Conservation (phyloP, 306 rosid genomes). For the Gleditsia sinensis region DNA sequence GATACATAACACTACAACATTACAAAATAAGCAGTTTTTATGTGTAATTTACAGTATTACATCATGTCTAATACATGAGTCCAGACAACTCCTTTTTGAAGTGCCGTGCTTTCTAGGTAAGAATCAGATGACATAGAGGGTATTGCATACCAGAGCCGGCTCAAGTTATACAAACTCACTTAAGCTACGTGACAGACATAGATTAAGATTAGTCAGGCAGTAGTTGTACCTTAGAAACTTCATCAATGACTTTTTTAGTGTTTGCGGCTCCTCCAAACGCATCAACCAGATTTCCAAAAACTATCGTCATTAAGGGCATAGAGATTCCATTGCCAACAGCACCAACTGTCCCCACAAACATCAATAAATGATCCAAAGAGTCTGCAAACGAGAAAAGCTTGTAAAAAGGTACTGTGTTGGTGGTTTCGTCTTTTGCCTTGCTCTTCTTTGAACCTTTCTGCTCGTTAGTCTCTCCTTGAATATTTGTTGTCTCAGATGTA, state of each 20-base stretch:
- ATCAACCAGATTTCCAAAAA: slow-evolving; percentile 62
- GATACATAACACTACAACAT: no score
- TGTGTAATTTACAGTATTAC: no score
- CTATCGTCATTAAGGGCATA: slow-evolving; percentile 61
- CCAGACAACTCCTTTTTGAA: no score
- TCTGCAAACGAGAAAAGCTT: slow-evolving; percentile 90
- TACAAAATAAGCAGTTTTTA: no score
- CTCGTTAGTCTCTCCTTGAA: background rate
- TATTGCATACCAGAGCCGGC: background rate
- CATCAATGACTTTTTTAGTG: slow-evolving; percentile 41
- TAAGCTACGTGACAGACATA: background rate
- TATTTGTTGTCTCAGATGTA: background rate
- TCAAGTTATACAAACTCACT: background rate
- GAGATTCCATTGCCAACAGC: slow-evolving; percentile 67
- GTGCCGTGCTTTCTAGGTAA: no score
- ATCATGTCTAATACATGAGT: no score
- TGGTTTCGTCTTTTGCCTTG: slow-evolving; percentile 38
- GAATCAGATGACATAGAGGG: background rate
- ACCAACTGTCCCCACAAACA: slow-evolving; percentile 65
- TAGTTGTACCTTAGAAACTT: slow-evolving; percentile 62
- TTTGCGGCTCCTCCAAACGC: slow-evolving; percentile 63
- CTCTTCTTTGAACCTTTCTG: slow-evolving; percentile 42
- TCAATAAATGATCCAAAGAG: slow-evolving; percentile 57
- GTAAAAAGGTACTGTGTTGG: slow-evolving; percentile 58
- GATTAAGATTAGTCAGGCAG: background rate